A percentile compares a stretch with the other conserved stretches of the same genome.
Evolutionary conservation across 768 basidiomycete genomes (phyloP).

Genomic region (Boletales sp.): DNA sequence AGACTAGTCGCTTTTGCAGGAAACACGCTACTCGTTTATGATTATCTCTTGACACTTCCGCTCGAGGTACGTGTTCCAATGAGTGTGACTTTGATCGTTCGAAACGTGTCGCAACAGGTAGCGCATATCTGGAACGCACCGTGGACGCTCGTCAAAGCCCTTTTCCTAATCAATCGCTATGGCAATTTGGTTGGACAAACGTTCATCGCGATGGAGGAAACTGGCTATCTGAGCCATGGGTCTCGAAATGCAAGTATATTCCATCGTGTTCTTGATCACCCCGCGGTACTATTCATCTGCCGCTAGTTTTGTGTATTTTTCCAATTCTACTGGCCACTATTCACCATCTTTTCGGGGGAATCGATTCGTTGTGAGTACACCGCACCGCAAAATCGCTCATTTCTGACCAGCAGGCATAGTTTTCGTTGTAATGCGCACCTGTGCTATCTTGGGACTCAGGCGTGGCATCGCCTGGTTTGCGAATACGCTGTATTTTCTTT

Average conservation of each 20-base stretch:
- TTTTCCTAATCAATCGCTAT: constrained; percentile 15
- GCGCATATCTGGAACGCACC: constrained; percentile 14
- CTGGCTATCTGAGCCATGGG: constrained; percentile 12
- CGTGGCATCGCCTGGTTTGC: neutral
- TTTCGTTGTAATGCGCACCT: constrained; percentile 21
- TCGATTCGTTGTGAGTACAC: constrained; percentile 11
- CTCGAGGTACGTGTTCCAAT: constrained; percentile 19
- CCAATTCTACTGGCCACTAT: neutral
- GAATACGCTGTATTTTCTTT: constrained; percentile 11
- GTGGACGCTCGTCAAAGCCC: constrained; percentile 9
- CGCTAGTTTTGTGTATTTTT: constrained; percentile 4
- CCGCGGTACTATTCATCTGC: neutral
- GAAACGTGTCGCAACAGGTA: constrained; percentile 7
- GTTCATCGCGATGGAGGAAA: constrained; percentile 20
- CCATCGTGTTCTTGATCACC: neutral
- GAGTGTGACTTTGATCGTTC: neutral
- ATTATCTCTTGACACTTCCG: constrained; percentile 24
- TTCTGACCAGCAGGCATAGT: constrained; percentile 7
- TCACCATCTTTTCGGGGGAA: constrained; percentile 3
- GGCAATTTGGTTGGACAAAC: constrained; percentile 17
- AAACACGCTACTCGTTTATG: constrained; percentile 21
- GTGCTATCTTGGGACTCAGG: constrained; percentile 18
- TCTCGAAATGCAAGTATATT: constrained; percentile 8
- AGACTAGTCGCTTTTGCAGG: constrained; percentile 17
- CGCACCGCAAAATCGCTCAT: neutral